phyloP scores from a whole-genome alignment of 768 basidiomycete species.

The Lactifluus volemus region DNA sequence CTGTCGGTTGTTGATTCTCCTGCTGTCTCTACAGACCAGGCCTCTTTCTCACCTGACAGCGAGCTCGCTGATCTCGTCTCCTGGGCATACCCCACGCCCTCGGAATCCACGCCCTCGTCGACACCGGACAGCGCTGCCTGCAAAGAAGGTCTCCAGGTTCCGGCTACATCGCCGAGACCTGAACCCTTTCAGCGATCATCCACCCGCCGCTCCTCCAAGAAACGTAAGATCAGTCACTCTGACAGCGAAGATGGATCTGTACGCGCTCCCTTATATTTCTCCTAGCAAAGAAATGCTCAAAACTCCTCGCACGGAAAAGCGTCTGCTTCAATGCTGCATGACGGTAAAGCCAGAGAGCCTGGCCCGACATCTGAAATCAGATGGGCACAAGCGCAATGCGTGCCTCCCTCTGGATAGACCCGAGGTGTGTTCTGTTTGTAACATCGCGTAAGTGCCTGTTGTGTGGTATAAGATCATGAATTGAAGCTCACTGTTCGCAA shows the following conservation, averaged over 20 bases:
- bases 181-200: not conserved
- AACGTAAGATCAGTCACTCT: not conserved
- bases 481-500: not conserved
- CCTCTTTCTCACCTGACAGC: not conserved
- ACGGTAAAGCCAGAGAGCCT: constrained; percentile 15
- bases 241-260: not conserved
- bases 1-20: not conserved
- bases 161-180: not conserved
- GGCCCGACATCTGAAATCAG: constrained; percentile 10
- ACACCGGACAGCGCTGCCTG: not conserved
- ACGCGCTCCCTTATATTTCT: not conserved
- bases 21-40: not conserved
- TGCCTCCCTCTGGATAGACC: constrained; percentile 12
- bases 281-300: not conserved
- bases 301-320: not conserved
- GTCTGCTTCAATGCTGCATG: constrained; percentile 11
- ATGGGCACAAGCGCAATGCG: constrained; percentile 14
- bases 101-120: not conserved
- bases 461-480: too few species aligned
- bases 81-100: not conserved
- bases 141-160: not conserved
- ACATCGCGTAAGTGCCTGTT: constrained; percentile 10
- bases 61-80: not conserved
- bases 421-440: constrained; percentile 10
- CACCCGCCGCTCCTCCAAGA: not conserved